These are phyloP conservation scores for Umbelopsis sp. DNA, from an alignment of 192 early-diverging fungal genomes.

Conservation along the genomic window DNA sequence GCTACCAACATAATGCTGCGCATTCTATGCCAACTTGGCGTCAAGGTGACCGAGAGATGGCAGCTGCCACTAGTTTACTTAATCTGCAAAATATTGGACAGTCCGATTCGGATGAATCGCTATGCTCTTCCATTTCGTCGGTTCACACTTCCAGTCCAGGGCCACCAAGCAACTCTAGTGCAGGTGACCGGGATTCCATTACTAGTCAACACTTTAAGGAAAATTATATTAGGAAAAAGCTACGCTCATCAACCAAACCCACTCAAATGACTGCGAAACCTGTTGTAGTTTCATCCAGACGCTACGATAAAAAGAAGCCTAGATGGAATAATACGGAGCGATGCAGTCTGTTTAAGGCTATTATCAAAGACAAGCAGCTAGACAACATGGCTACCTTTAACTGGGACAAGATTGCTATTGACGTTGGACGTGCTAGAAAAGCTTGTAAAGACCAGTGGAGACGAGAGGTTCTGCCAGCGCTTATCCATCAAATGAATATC, in stretches of 20 bases:
- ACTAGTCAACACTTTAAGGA: background rate
- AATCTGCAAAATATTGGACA: background rate
- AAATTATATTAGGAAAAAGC: background rate
- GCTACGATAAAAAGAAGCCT: slow-evolving; percentile 23
- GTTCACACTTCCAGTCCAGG: background rate
- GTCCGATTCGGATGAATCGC: background rate
- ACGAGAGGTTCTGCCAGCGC: slow-evolving; percentile 27
- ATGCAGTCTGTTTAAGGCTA: slow-evolving; percentile 22
- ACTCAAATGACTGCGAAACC: background rate
- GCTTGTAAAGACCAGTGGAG: slow-evolving; percentile 42
- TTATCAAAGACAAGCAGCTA: slow-evolving; percentile 30
- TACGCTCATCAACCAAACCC: background rate
- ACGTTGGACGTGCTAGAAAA: slow-evolving; percentile 32
- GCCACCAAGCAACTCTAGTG: background rate
- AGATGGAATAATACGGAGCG: slow-evolving; percentile 34
- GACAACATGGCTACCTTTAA: slow-evolving; percentile 30
- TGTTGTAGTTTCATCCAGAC: background rate
- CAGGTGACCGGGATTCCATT: background rate
- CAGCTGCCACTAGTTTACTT: slow-evolving; percentile 2
- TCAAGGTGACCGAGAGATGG: background rate
- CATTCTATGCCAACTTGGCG: background rate
- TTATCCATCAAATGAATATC: slow-evolving; percentile 20
- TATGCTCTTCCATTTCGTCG: background rate
- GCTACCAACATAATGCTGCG: background rate
- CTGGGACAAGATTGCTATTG: slow-evolving; percentile 31